Percentiles rank a stretch among this genome's conserved stretches.
Conservation (phyloP, 2,329 filamentous ascomycete genomes). For the Lojkania enalia region DNA sequence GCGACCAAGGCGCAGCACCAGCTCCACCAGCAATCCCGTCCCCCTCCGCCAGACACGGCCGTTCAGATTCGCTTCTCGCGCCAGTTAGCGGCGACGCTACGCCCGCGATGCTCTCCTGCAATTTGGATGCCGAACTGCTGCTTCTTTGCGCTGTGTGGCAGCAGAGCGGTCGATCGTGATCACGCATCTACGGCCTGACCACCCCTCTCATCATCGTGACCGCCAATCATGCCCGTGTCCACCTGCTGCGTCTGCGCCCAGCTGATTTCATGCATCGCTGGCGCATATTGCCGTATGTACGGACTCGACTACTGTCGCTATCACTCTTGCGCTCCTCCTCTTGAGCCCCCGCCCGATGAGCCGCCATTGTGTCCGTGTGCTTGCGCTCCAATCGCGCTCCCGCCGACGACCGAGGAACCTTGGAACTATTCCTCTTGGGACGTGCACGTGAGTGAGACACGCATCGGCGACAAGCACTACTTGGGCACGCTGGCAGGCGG, state of each 20-base stretch:
- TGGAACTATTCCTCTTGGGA: slow-evolving; percentile 19
- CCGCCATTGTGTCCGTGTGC: no score
- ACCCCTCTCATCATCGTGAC: slow-evolving; percentile 2
- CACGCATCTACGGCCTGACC: no score
- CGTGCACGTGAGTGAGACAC: slow-evolving; percentile 35
- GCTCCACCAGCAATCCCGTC: slow-evolving; percentile 14
- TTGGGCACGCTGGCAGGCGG: slow-evolving; percentile 22
- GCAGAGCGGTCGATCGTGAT: no score
- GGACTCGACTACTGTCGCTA: neutral
- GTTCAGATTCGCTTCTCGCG: no score
- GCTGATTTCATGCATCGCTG: slow-evolving; percentile 18
- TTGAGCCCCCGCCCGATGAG: neutral
- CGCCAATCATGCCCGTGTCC: slow-evolving; percentile 7
- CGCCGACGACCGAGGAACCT: slow-evolving; percentile 17
- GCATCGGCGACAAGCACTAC: slow-evolving; percentile 36
- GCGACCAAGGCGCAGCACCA: slow-evolving; percentile 8
- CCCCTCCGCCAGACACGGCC: no score
- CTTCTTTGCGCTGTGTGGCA: neutral
- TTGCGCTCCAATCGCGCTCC: slow-evolving; percentile 19
- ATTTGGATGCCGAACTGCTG: slow-evolving; percentile 7
- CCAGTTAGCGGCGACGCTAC: no score
- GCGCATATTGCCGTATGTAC: neutral
- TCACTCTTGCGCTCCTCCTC: neutral
- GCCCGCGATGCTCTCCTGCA: slow-evolving; percentile 16
- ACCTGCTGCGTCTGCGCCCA: slow-evolving; percentile 14